A percentile compares a stretch with the other conserved stretches of the same genome.
Evolutionary conservation across 2,329 filamentous ascomycete species (phyloP).

Genomic region (Albophoma yamanashiensis): DNA sequence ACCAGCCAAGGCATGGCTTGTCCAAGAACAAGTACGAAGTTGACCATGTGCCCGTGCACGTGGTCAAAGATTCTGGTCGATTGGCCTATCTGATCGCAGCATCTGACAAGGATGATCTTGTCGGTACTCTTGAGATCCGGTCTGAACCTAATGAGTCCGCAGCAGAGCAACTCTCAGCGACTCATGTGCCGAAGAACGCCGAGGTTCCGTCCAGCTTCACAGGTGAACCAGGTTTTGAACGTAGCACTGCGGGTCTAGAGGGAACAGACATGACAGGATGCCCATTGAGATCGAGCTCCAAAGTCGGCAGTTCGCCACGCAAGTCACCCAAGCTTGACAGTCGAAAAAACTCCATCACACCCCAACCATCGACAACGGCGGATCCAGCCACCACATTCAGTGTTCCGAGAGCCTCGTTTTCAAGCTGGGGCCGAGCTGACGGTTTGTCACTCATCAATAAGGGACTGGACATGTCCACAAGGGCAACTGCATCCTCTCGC

Average conservation of each 20-base stretch:
- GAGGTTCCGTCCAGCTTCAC: background rate
- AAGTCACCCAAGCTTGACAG: slow-evolving; percentile 8
- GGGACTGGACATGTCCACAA: slow-evolving; percentile 8
- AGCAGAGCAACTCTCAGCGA: background rate
- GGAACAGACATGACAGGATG: background rate
- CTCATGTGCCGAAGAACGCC: too few relatives aligned
- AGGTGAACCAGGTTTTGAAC: background rate
- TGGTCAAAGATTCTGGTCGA: slow-evolving; percentile 1
- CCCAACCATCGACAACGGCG: slow-evolving; percentile 10
- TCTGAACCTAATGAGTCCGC: background rate
- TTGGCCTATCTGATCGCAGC: slow-evolving; percentile 5
- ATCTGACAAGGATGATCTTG: slow-evolving; percentile 1
- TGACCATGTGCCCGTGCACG: slow-evolving; percentile 5
- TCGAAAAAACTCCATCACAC: slow-evolving; percentile 11
- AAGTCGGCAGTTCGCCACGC: background rate
- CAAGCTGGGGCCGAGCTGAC: slow-evolving; percentile 11
- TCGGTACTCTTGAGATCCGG: background rate
- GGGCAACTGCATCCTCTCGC: slow-evolving; percentile 17
- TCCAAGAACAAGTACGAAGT: slow-evolving; percentile 1
- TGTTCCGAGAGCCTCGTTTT: slow-evolving; percentile 18
- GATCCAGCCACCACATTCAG: slow-evolving; percentile 24
- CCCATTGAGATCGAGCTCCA: background rate
- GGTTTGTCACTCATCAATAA: slow-evolving; percentile 10
- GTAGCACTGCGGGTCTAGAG: background rate
- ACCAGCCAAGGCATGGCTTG: background rate